Evolutionary conservation across 495 filamentous ascomycete species (phyloP).

Genomic region (Trichoderma asperelloides): DNA sequence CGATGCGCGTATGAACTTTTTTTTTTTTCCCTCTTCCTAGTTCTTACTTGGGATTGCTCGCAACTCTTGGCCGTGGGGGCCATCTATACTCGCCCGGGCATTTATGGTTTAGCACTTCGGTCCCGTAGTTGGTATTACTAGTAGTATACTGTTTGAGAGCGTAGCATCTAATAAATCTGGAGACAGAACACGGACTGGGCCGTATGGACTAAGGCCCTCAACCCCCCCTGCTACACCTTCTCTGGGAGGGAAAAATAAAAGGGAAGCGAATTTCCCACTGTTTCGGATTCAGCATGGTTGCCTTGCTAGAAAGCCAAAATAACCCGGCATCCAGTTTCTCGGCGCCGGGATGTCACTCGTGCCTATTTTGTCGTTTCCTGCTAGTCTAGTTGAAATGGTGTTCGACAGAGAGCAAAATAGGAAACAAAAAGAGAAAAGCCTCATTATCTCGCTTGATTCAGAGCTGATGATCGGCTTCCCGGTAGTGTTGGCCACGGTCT

Average conservation of each 20-base stretch:
- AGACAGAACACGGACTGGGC: too few relatives aligned
- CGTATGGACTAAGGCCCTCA: not conserved
- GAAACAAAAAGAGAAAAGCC: not conserved
- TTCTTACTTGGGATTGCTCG: too few relatives aligned
- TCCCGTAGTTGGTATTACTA: too few relatives aligned
- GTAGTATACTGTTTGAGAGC: too few relatives aligned
- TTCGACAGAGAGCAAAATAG: not conserved
- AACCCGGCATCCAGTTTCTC: not conserved
- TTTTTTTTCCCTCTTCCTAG: too few relatives aligned
- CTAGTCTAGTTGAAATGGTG: not conserved
- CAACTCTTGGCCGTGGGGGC: too few relatives aligned
- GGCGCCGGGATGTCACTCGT: not conserved
- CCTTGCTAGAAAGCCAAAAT: not conserved
- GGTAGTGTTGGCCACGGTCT: not conserved
- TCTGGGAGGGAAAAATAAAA: not conserved
- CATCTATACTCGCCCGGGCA: too few relatives aligned
- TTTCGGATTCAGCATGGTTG: slow-evolving; percentile 2
- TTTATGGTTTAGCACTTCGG: too few relatives aligned
- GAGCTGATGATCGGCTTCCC: not conserved
- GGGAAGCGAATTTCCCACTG: not conserved
- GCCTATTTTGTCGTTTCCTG: not conserved
- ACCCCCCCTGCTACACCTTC: not conserved
- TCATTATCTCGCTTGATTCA: not conserved
- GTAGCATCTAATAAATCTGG: too few relatives aligned
- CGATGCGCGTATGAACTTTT: too few relatives aligned